Evolutionary conservation across 306 rosid species (phyloP).

Genomic region (Delonix regia): DNA sequence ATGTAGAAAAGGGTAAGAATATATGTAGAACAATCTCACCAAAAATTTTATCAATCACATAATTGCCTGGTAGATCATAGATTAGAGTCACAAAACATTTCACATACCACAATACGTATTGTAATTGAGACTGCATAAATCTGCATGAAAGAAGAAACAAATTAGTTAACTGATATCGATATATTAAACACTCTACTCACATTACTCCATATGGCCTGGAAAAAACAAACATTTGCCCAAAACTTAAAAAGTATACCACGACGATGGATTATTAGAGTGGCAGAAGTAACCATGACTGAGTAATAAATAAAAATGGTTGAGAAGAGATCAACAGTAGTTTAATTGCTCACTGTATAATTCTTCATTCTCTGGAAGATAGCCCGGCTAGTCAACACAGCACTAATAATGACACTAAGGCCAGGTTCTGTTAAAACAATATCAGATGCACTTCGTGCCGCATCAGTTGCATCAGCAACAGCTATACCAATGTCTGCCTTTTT

Average conservation of each 20-base stretch:
- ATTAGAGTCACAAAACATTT: constrained; percentile 26
- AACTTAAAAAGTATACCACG: neutral
- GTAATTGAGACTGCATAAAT: constrained; percentile 98
- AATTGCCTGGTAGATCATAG: constrained; percentile 16
- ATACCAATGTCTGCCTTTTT: constrained; percentile 99
- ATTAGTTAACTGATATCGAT: constrained; percentile 12
- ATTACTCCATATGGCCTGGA: neutral
- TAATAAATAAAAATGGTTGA: constrained; percentile 10
- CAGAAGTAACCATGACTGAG: constrained; percentile 7
- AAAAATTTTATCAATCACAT: constrained; percentile 4
- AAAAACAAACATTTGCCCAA: constrained; percentile 11
- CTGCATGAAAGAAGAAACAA: constrained; percentile 52
- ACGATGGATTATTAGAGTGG: neutral
- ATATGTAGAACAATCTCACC: constrained; percentile 17
- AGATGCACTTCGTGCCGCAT: constrained; percentile 99
- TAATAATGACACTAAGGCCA: constrained; percentile 93
- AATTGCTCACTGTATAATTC: constrained; percentile 83
- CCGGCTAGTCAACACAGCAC: constrained; percentile 97
- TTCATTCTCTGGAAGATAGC: constrained; percentile 99
- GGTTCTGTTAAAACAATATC: constrained; percentile 98
- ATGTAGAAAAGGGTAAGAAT: constrained; percentile 30
- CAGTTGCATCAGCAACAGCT: constrained; percentile 99
- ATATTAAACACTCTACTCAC: neutral
- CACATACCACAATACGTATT: constrained; percentile 93
- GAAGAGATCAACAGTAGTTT: constrained; percentile 10